These are phyloP conservation scores for Verticillium albo-atrum DNA, from an alignment of 2,329 filamentous ascomycete species.

Conservation along the genomic window DNA sequence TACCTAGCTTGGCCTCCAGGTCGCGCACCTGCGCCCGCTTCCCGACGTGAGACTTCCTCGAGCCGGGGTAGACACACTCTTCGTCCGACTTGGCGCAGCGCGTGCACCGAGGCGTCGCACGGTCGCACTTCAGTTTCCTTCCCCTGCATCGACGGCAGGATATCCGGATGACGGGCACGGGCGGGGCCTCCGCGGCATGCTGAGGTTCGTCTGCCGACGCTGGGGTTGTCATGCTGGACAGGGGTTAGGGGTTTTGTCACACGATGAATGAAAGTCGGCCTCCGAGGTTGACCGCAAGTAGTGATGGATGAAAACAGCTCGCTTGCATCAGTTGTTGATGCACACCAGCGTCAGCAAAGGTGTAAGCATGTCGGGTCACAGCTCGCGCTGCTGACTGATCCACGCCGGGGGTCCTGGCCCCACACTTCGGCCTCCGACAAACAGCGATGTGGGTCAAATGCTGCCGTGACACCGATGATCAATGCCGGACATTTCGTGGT, in stretches of 20 bases:
- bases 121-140: conserved; percentile 21
- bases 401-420: no score
- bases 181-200: not conserved
- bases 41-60: not conserved
- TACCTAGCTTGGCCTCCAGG: not conserved
- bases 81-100: conserved; percentile 14
- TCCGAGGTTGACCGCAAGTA: not conserved
- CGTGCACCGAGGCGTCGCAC: conserved; percentile 15
- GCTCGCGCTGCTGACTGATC: not conserved
- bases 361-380: not conserved
- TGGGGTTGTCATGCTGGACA: not conserved
- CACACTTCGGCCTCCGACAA: not conserved
- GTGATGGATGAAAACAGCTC: not conserved
- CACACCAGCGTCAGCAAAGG: not conserved
- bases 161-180: not conserved
- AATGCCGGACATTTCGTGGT: not conserved
- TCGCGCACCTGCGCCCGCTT: not conserved
- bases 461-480: not conserved
- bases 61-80: conserved; percentile 2
- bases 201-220: not conserved
- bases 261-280: not conserved
- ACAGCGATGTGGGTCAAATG: not conserved
- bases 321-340: not conserved
- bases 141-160: not conserved
- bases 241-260: no score